Evolutionary conservation across 129 eudicot genomes (phyloP).

Genomic region (Saposhnikovia divaricata): DNA sequence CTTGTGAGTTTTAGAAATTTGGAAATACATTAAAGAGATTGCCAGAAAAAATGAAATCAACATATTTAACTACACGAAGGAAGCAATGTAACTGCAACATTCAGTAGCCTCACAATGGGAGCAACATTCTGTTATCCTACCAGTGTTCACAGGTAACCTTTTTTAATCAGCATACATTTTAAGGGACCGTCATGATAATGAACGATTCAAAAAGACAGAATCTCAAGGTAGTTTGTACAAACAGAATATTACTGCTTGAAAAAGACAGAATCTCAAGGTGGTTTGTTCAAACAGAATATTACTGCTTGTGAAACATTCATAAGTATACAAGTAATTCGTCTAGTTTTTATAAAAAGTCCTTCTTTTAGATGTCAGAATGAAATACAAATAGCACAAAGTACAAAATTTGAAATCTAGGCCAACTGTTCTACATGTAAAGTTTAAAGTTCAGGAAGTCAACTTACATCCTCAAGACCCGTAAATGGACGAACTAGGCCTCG

Average conservation of each 20-base stretch:
- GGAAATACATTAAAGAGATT: background rate
- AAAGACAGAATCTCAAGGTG: background rate
- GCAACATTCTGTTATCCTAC: background rate
- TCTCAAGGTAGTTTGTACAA: background rate
- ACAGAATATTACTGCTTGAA: background rate
- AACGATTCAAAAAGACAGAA: background rate
- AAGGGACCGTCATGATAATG: background rate
- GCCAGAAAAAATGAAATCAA: background rate
- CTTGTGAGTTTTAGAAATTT: background rate
- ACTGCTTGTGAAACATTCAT: background rate
- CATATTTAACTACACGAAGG: background rate
- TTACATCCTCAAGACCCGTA: conserved; percentile 98
- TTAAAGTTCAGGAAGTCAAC: conserved; percentile 20
- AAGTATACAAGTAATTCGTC: background rate
- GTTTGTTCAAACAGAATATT: background rate
- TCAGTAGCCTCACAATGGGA: background rate
- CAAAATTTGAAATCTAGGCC: background rate
- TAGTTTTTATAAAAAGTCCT: background rate
- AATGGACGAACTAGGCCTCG: conserved; percentile 79
- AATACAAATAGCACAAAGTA: background rate
- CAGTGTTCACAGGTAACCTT: background rate
- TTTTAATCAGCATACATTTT: background rate
- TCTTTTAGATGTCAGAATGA: too few relatives aligned
- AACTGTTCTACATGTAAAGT: background rate
- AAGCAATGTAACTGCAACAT: background rate